phyloP scores from a whole-genome alignment of 371 early-diverging fungal genomes.

The Mucor piriformis region DNA sequence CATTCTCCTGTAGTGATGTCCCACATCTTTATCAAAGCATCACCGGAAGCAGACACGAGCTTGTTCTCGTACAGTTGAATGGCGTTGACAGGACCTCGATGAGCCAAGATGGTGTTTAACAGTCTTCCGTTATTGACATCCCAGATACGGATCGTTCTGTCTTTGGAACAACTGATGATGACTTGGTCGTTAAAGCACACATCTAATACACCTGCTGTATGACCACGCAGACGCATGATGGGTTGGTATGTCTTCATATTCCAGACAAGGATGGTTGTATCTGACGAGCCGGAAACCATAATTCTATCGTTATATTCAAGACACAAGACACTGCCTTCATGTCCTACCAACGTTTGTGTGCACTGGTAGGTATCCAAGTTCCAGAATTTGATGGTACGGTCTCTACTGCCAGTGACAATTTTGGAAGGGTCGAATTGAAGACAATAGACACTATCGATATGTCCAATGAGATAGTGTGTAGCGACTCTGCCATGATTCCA shows the following conservation, averaged over 20 bases:
- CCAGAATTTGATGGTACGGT: conserved; percentile 88
- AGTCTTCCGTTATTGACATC: conserved; percentile 57
- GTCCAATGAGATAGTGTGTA: conserved; percentile 69
- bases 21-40: conserved; percentile 89
- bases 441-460: conserved; percentile 94
- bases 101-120: conserved; percentile 74
- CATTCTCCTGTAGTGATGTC: conserved; percentile 72
- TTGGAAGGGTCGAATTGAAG: conserved; percentile 84
- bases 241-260: conserved; percentile 55
- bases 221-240: conserved; percentile 64
- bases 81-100: conserved; percentile 90
- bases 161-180: conserved; percentile 93
- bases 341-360: conserved; percentile 79
- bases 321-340: conserved; percentile 89
- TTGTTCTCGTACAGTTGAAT: conserved; percentile 71
- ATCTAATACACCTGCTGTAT: conserved; percentile 80
- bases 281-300: conserved; percentile 93
- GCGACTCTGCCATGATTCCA: conserved; percentile 40
- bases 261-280: conserved; percentile 90
- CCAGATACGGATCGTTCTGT: conserved; percentile 91
- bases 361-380: conserved; percentile 60
- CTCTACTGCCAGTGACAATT: conserved; percentile 93
- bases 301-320: conserved; percentile 79
- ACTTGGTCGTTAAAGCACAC: conserved; percentile 72
- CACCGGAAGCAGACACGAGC: conserved; percentile 90